Evolutionary conservation across 23 red algal genomes (phyloP).

Genomic region (Gracilariopsis chorda): DNA sequence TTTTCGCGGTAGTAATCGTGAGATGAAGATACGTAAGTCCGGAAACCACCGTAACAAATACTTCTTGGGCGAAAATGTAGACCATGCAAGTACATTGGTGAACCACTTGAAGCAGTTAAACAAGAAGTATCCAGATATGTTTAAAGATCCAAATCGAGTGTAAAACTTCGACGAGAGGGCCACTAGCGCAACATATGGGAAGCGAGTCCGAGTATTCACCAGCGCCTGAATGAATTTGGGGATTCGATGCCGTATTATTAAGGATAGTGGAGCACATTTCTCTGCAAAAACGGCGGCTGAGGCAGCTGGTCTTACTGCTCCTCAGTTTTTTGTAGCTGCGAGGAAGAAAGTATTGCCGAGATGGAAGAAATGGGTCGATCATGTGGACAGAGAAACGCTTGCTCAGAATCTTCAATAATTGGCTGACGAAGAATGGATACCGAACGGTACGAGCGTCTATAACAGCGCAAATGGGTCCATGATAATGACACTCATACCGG

Average conservation of each 20-base stretch:
- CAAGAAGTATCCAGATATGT: neutral
- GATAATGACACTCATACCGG: neutral
- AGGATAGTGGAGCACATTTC: neutral
- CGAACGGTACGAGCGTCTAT: neutral
- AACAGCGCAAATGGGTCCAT: neutral
- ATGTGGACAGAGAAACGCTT: neutral
- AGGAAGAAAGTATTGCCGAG: neutral
- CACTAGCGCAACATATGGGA: neutral
- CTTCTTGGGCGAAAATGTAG: neutral
- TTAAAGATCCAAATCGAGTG: neutral
- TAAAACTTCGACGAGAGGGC: conserved; percentile 3
- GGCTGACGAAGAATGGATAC: neutral
- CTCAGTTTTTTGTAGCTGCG: neutral
- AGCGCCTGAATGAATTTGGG: neutral
- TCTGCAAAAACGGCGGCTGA: neutral
- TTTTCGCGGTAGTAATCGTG: too few species aligned
- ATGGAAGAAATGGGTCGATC: neutral
- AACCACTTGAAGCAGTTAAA: neutral
- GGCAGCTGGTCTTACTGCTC: neutral
- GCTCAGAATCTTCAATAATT: neutral
- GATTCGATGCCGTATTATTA: neutral
- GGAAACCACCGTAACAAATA: neutral
- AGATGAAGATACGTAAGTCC: too few species aligned
- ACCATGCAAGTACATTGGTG: neutral
- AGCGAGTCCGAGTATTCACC: neutral